phyloP scores from a whole-genome alignment of 1,139 yeast genomes.

The Blastobotrys apis region DNA sequence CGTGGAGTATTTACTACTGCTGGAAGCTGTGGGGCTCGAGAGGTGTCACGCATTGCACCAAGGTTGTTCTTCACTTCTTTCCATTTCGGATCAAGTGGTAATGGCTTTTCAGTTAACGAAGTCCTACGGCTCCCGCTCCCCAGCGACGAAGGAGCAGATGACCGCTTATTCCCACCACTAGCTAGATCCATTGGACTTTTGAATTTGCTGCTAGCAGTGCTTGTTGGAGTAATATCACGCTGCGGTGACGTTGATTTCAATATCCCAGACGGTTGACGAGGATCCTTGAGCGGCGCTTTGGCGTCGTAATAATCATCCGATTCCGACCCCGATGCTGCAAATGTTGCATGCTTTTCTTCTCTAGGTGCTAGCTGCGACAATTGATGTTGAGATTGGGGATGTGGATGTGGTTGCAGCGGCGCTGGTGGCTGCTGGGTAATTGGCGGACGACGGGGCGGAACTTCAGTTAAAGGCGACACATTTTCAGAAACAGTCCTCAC shows the following conservation, averaged over 20 bases:
- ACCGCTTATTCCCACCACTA: background rate
- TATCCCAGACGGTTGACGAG: too few relatives aligned
- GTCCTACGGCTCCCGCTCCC: too few relatives aligned
- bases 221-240: too few relatives aligned
- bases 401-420: too few relatives aligned
- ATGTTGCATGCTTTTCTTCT: too few relatives aligned
- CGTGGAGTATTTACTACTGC: slow-evolving; percentile 8
- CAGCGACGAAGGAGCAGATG: background rate
- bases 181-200: background rate
- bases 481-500: slow-evolving; percentile 1
- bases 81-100: slow-evolving; percentile 25
- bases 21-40: slow-evolving; percentile 13
- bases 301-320: too few relatives aligned
- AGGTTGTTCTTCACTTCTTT: slow-evolving; percentile 24
- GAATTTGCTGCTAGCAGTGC: too few relatives aligned
- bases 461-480: slow-evolving; percentile 11
- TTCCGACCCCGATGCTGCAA: too few relatives aligned
- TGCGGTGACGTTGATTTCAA: too few relatives aligned
- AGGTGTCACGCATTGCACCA: slow-evolving; percentile 21
- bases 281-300: too few relatives aligned
- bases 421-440: too few relatives aligned
- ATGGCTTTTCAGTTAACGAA: slow-evolving; percentile 13
- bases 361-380: background rate
- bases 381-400: background rate
- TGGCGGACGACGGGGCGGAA: too few relatives aligned